Conservation (phyloP, 2,329 filamentous ascomycete species). For the Diplodia seriata region DNA sequence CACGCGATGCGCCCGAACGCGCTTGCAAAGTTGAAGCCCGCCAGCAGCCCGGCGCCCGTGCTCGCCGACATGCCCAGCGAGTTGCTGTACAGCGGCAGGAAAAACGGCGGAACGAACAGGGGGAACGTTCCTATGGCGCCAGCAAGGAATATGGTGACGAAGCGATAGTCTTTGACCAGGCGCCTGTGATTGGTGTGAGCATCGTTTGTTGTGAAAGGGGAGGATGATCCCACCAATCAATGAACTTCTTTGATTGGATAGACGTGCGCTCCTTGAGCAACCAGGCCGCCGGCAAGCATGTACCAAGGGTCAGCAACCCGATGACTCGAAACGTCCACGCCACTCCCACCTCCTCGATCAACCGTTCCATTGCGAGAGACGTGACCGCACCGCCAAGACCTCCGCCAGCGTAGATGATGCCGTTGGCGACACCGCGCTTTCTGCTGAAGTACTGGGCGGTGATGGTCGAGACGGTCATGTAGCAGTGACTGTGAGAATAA, state of each 20-base stretch:
- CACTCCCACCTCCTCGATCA: constrained; percentile 55
- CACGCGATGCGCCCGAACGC: constrained; percentile 63
- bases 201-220: constrained; percentile 13
- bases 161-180: constrained; percentile 61
- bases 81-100: constrained; percentile 63
- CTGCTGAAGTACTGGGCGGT: constrained; percentile 63
- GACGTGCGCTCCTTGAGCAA: constrained; percentile 59
- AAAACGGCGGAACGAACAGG: constrained; percentile 67
- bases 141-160: constrained; percentile 61
- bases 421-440: constrained; percentile 63
- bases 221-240: constrained; percentile 56
- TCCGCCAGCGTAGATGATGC: constrained; percentile 61
- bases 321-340: constrained; percentile 63
- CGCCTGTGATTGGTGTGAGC: constrained; percentile 44
- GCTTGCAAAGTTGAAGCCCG: constrained; percentile 67
- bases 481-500: constrained; percentile 17
- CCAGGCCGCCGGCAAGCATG: constrained; percentile 63
- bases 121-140: constrained; percentile 66
- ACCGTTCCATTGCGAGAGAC: constrained; percentile 57
- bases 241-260: constrained; percentile 44
- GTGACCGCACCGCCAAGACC: constrained; percentile 64
- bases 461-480: constrained; percentile 27
- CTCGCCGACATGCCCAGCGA: constrained; percentile 62
- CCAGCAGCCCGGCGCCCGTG: constrained; percentile 64
- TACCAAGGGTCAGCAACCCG: constrained; percentile 60